phyloP scores from a whole-genome alignment of 2,329 filamentous ascomycete species.

The Fusarium nurragi region DNA sequence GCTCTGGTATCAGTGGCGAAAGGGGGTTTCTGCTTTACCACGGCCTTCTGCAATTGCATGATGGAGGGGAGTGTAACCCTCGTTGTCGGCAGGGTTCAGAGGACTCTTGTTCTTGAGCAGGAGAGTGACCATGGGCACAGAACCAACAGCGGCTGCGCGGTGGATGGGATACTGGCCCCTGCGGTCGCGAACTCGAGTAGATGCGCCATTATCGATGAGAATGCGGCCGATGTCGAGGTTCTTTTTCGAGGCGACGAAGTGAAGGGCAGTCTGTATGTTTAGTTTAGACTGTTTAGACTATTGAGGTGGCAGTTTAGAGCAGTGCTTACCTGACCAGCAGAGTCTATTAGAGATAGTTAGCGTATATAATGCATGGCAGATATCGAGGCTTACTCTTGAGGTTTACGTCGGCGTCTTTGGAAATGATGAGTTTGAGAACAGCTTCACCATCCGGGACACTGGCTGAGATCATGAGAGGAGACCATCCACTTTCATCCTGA shows the following conservation, averaged over 20 bases:
- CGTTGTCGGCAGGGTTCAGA: constrained; percentile 81
- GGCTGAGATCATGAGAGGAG: constrained; percentile 82
- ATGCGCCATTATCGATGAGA: constrained; percentile 80
- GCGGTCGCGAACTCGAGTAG: constrained; percentile 81
- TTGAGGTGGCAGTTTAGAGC: not conserved
- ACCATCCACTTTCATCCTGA: constrained; percentile 82
- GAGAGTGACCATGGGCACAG: constrained; percentile 84
- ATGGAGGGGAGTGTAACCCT: constrained; percentile 89
- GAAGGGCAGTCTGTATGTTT: constrained; percentile 76
- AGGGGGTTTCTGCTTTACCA: constrained; percentile 54
- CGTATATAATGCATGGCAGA: not conserved
- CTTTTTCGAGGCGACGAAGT: constrained; percentile 90
- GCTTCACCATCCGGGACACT: constrained; percentile 77
- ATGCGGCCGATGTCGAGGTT: constrained; percentile 83
- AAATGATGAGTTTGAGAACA: constrained; percentile 73
- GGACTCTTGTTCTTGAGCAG: constrained; percentile 82
- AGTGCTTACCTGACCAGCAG: constrained; percentile 68
- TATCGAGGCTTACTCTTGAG: constrained; percentile 66
- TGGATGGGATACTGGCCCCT: constrained; percentile 92
- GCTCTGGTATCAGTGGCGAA: no score
- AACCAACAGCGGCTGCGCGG: constrained; percentile 89
- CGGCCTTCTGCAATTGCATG: constrained; percentile 83
- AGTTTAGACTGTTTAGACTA: not conserved
- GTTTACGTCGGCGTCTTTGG: constrained; percentile 76
- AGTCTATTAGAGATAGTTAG: constrained; percentile 57